Evolutionary conservation across 768 basidiomycete species (phyloP), one percentile per base, ranked within the genome.

Genomic region (Suillus clintonianus): DNA sequence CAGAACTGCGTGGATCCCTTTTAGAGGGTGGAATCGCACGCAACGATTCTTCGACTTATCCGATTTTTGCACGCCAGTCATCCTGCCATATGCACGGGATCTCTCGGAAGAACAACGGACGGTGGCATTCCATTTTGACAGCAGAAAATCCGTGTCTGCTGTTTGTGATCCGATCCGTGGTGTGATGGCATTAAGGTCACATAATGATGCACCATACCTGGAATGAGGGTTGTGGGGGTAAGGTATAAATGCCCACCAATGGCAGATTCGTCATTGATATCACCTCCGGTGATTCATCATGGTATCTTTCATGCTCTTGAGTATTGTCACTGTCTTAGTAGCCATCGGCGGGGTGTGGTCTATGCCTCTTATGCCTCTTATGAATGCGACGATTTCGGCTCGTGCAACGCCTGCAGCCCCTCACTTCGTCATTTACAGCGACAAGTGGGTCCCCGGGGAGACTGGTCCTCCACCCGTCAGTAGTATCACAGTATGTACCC

Each of bases 351-450:
- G 61, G 1, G 36, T 42, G 27, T 41, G 41, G 34, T 62, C 51
- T 19, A 10, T 55, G 34, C 36, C 61, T n/a, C 4, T 45, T 19
- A 10, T 55, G 34, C 36, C 61, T n/a, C 4, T 45, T 59, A 17
- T 30, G 24, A 27, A 50, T 7, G 3, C 14, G 48, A 50, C 27
- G 7, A 27, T 30, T 50, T 50, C 48, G 4, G 27, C 30, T 37
- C 65, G 59, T 8, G 19, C 62, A 13, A 42, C 65, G 34, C 70
- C 72, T 13, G 72, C 70, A 10, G 71, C 79, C 8, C 81, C 81
- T 3, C 77, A 77, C 65, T 83, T 76, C 60, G 80, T 81, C 6
- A 70, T 76, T 37, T 79, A 81, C 60, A 74, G 72, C 61, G 79
- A 81, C 66, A 68, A 72, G 66, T 78, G 67, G 62, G 71, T 75